Conservation (phyloP, 1,284 basidiomycete species). For the Grifola frondosa region DNA sequence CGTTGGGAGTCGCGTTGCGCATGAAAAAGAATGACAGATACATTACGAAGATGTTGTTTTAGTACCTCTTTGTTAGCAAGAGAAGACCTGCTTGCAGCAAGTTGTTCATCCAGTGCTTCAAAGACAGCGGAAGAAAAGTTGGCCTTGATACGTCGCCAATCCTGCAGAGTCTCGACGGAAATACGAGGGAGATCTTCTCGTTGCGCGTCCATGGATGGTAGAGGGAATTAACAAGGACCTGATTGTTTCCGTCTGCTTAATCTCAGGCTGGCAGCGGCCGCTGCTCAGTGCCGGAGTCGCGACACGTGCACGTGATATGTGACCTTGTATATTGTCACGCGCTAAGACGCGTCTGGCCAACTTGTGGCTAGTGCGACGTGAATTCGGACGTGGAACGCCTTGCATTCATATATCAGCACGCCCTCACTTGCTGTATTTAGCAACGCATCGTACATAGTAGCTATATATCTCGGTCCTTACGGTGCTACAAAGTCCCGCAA, state of each 20-base stretch:
- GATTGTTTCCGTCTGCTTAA: too few relatives aligned
- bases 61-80: constrained; percentile 47
- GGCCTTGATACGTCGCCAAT: constrained; percentile 58
- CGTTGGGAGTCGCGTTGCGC: too few relatives aligned
- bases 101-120: constrained; percentile 42
- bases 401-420: too few relatives aligned
- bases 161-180: constrained; percentile 58
- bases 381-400: too few relatives aligned
- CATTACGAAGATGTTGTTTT: constrained; percentile 47
- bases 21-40: too few relatives aligned
- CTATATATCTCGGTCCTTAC: too few relatives aligned
- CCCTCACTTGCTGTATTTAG: too few relatives aligned
- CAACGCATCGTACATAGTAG: too few relatives aligned
- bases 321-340: neutral
- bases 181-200: constrained; percentile 65
- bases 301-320: neutral
- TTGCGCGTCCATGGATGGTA: constrained; percentile 33
- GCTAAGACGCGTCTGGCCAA: constrained; percentile 9
- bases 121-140: constrained; percentile 49
- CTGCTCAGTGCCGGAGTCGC: neutral
- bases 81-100: constrained; percentile 34
- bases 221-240: neutral
- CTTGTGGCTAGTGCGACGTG: too few relatives aligned
- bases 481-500: neutral
- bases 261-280: neutral